phyloP scores from a whole-genome alignment of 2,329 filamentous ascomycete genomes.

The Tothia fuscella region DNA sequence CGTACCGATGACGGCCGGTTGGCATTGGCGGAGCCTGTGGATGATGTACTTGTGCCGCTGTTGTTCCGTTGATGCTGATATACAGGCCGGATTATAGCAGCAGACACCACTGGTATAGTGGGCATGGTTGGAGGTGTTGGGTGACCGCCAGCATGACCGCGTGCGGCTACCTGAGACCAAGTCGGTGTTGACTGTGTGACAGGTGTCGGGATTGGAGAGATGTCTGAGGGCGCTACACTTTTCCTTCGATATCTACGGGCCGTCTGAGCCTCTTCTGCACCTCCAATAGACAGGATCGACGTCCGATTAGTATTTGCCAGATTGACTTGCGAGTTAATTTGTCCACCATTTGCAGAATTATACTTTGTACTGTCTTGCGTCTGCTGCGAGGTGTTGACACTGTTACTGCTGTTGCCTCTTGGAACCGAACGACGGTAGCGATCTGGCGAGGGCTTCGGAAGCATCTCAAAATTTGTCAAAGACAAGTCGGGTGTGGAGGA shows the following conservation, averaged over 20 bases:
- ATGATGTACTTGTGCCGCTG: slow-evolving; percentile 27
- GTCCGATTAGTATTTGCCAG: slow-evolving; percentile 29
- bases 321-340: not conserved
- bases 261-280: slow-evolving; percentile 47
- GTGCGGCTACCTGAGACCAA: slow-evolving; percentile 10
- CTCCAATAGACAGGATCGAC: too few species aligned
- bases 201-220: not conserved
- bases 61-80: slow-evolving; percentile 20
- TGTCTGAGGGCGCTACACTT: slow-evolving; percentile 60
- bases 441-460: slow-evolving; percentile 61
- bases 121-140: not conserved
- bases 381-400: slow-evolving; percentile 13
- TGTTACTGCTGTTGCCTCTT: slow-evolving; percentile 38
- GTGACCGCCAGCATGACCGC: not conserved
- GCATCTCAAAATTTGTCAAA: slow-evolving; percentile 42
- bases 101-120: not conserved
- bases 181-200: slow-evolving; percentile 12
- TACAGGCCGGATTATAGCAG: not conserved
- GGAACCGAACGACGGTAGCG: slow-evolving; percentile 64
- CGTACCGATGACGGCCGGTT: slow-evolving; percentile 23
- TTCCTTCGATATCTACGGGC: slow-evolving; percentile 62
- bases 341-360: not conserved
- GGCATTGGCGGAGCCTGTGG: slow-evolving; percentile 17
- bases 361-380: not conserved
- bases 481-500: slow-evolving; percentile 42